phyloP scores from a whole-genome alignment of 441 rosid species.

The Pelargonium fulgidum region DNA sequence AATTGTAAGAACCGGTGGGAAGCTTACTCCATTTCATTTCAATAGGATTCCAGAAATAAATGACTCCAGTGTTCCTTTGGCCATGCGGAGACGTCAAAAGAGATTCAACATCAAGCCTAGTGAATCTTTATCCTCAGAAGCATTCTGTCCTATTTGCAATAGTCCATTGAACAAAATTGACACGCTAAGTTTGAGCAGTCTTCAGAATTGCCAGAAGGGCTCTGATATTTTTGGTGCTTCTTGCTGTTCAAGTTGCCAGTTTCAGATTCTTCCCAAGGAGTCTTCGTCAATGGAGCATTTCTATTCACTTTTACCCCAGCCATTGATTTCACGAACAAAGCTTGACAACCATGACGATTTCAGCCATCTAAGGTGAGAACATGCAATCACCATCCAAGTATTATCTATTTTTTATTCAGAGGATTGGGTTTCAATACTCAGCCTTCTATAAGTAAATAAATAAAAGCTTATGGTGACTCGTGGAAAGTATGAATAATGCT shows the following conservation, averaged over 20 bases:
- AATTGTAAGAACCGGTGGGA: slow-evolving; percentile 82
- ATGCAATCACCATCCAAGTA: not conserved
- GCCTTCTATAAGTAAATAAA: not conserved
- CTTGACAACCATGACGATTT: slow-evolving; percentile 21
- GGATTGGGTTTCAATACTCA: not conserved
- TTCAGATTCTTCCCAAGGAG: slow-evolving; percentile 80
- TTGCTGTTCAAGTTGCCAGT: slow-evolving; percentile 81
- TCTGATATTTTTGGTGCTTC: slow-evolving; percentile 37
- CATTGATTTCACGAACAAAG: slow-evolving; percentile 42
- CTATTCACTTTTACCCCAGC: slow-evolving; percentile 46
- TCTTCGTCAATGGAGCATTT: slow-evolving; percentile 45
- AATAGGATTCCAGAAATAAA: slow-evolving; percentile 72
- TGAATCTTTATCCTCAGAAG: slow-evolving; percentile 65
- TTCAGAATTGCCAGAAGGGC: slow-evolving; percentile 15
- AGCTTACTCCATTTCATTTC: slow-evolving; percentile 85
- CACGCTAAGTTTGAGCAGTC: slow-evolving; percentile 24
- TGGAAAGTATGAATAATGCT: not conserved
- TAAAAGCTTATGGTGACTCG: not conserved
- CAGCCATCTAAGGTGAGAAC: slow-evolving; percentile 52
- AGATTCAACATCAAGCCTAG: slow-evolving; percentile 51
- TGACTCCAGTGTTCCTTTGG: slow-evolving; percentile 58
- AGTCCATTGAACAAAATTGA: slow-evolving; percentile 52
- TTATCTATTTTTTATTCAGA: not conserved
- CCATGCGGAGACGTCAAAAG: slow-evolving; percentile 71
- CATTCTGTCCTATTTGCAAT: slow-evolving; percentile 73